A percentile compares a stretch with the other conserved stretches of the same genome.
These are phyloP conservation scores for Pythium sukuiense DNA, from an alignment of 352 stramenopile genomes.

Conservation along the genomic window DNA sequence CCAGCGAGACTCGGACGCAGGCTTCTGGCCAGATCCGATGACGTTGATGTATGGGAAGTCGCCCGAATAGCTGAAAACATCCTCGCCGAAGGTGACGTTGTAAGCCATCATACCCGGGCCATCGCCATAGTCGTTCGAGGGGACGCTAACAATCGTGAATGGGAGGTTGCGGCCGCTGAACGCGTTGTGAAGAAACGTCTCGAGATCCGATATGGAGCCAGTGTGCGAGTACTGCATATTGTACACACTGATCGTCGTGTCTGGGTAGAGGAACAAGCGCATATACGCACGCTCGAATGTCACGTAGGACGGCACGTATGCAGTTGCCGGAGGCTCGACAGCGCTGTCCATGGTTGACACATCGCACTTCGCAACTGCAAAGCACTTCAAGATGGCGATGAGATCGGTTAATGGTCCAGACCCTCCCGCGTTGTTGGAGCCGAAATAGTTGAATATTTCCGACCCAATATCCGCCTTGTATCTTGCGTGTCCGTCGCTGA, in stretches of 20 bases:
- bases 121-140: neutral
- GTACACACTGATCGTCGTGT: neutral
- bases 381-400: neutral
- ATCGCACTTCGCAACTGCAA: neutral
- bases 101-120: neutral
- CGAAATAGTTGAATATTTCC: neutral
- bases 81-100: neutral
- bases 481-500: neutral
- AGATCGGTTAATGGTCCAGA: no score
- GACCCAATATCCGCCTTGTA: conserved; percentile 1
- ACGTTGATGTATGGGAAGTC: neutral
- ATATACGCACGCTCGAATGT: neutral
- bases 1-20: neutral
- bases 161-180: neutral
- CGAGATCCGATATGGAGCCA: neutral
- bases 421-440: no score
- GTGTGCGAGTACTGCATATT: neutral
- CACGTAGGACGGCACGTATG: neutral
- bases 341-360: neutral
- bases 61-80: neutral
- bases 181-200: neutral
- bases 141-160: no score
- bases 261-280: neutral
- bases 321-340: neutral
- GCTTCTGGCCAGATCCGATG: neutral